phyloP scores from a whole-genome alignment of 345 rosid species.

The Eucalyptus lansdowneana region DNA sequence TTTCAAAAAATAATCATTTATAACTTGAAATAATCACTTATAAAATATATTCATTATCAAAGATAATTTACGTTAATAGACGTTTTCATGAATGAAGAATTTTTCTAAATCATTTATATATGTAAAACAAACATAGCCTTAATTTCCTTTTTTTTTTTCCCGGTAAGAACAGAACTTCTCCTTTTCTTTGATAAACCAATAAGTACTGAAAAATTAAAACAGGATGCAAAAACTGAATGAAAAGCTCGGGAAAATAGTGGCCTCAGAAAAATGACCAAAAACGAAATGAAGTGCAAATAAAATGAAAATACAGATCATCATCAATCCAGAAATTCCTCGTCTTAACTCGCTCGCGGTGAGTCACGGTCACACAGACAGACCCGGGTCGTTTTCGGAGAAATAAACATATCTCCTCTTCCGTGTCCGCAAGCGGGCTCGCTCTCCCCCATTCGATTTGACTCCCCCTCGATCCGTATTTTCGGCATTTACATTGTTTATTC shows the following conservation, averaged over 20 bases:
- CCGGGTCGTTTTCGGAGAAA: background rate
- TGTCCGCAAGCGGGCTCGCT: background rate
- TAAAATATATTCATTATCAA: too few relatives aligned
- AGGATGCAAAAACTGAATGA: background rate
- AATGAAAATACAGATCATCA: background rate
- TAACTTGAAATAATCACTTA: too few relatives aligned
- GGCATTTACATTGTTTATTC: background rate
- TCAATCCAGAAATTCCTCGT: background rate
- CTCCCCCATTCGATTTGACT: background rate
- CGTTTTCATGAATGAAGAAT: too few relatives aligned
- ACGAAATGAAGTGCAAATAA: background rate
- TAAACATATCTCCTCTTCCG: background rate
- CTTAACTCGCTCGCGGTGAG: background rate
- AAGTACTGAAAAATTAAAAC: too few relatives aligned
- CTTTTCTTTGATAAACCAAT: background rate
- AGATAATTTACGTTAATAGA: too few relatives aligned
- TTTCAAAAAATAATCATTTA: too few relatives aligned
- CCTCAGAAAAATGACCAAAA: background rate
- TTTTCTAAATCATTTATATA: too few relatives aligned
- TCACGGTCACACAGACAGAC: background rate
- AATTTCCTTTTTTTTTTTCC: too few relatives aligned
- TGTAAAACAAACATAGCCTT: accelerated
- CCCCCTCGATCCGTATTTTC: background rate
- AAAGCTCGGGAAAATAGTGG: background rate
- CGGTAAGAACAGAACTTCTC: too few relatives aligned